A percentile compares a stretch with the other conserved stretches of the same genome.
Conservation (phyloP, 2,329 filamentous ascomycete genomes). For the Fusarium miscanthi region DNA sequence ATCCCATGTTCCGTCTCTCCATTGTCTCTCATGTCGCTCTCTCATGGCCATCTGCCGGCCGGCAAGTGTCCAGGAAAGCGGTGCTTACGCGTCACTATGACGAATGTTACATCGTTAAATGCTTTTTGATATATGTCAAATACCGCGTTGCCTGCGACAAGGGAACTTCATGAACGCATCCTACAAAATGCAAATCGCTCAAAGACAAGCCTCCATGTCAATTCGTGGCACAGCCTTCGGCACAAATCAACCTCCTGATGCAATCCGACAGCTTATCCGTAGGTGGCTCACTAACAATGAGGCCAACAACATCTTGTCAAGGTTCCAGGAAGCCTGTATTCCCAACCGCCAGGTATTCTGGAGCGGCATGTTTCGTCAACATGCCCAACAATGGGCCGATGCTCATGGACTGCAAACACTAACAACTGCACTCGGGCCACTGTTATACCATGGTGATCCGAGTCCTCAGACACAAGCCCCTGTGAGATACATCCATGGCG, state of each 20-base stretch:
- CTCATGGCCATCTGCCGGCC: rapidly evolving
- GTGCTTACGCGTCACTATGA: not conserved
- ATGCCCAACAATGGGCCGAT: slow-evolving; percentile 34
- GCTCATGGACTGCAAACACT: slow-evolving; percentile 19
- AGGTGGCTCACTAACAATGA: not conserved
- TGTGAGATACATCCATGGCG: slow-evolving; percentile 28
- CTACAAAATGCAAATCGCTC: rapidly evolving
- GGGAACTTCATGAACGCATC: not conserved
- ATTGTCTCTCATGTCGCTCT: not conserved
- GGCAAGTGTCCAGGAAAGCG: too few relatives aligned
- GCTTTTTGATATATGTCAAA: not conserved
- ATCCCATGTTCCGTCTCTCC: too few relatives aligned
- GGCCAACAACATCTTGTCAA: rapidly evolving
- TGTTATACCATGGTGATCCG: slow-evolving; percentile 3
- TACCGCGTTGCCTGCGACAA: rapidly evolving
- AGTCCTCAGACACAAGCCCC: not conserved
- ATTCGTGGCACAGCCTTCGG: not conserved
- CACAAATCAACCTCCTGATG: not conserved
- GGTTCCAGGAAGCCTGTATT: not conserved
- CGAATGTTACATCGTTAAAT: rapidly evolving
- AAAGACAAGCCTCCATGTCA: not conserved
- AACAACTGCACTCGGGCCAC: slow-evolving; percentile 29
- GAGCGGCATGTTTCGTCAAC: slow-evolving; percentile 29
- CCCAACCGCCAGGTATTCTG: slow-evolving; percentile 29
- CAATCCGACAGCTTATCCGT: not conserved